These are phyloP conservation scores for Aciculoconidium aculeatum DNA, from an alignment of 805 yeast genomes.

Conservation along the genomic window DNA sequence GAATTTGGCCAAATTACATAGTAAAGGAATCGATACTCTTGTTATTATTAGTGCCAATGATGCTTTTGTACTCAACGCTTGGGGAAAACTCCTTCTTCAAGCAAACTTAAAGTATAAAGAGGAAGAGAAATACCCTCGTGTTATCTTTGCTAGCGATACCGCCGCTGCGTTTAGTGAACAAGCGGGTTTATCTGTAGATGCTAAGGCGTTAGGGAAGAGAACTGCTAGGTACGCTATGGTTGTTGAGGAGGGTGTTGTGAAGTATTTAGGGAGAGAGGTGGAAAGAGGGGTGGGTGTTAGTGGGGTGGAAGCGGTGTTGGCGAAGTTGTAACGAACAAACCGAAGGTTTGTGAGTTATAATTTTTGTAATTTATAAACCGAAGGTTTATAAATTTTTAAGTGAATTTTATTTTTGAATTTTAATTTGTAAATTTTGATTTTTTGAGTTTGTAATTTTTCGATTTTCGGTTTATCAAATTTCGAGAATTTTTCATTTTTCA, in stretches of 20 bases:
- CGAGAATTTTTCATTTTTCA: no score
- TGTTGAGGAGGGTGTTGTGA: conserved; percentile 22
- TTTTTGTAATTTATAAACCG: neutral
- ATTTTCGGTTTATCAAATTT: no score
- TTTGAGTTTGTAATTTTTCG: no score
- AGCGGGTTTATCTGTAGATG: conserved; percentile 28
- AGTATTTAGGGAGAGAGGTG: conserved; percentile 31
- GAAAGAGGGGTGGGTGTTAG: conserved; percentile 28
- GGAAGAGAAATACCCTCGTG: conserved; percentile 14
- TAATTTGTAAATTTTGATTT: no score
- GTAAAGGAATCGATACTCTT: conserved; percentile 25
- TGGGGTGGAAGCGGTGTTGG: conserved; percentile 34
- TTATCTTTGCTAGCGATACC: conserved; percentile 37
- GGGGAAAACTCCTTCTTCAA: conserved; percentile 41
- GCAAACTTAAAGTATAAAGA: conserved; percentile 21
- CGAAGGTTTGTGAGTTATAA: no score
- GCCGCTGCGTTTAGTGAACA: conserved; percentile 27
- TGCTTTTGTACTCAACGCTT: conserved; percentile 38
- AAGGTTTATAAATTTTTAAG: no score
- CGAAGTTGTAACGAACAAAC: conserved; percentile 24
- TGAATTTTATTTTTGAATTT: no score
- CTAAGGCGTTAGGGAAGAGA: conserved; percentile 31
- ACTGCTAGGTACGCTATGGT: conserved; percentile 37
- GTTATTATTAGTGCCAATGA: conserved; percentile 37
- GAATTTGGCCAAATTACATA: conserved; percentile 23